Evolutionary conservation across 2,329 filamentous ascomycete genomes (phyloP), one percentile per base, ranked within the genome.

Genomic region (Tympanopsis confertula): DNA sequence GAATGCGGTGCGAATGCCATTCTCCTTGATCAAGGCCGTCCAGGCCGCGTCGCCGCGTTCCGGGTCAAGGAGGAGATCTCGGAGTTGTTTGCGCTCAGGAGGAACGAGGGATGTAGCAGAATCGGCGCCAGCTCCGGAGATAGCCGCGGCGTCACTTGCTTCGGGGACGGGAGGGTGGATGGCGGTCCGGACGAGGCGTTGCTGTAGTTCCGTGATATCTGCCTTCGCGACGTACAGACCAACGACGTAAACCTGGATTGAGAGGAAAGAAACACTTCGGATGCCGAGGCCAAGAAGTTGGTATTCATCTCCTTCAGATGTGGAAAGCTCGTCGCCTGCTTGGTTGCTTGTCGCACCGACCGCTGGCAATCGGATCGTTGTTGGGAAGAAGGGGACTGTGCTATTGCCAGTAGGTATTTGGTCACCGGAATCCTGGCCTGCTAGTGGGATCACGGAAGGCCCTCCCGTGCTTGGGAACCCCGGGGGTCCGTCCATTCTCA

Each of bases 161-260:
- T 33, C 15, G 7, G 7, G 10, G 15, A 10, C 30, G 15, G 30
- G 30, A 10, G 30, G 30, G 30, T 33, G 10, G 10, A 33, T 7
- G 7, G 30, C 30, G 12, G 30, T 33, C 7, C 30, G 30, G 30
- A 81, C 67, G 35, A 82, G 62, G 35, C 67, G 65, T 43, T 68
- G 63, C 54, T 82, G 78, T 28, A 82, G 58, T 5, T 58, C 56
- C n/a, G 66, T 63, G 38, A 82, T 65, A 44, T 78, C 74, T 14
- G 65, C 53, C 1, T 67, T 73, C n/a, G 74, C 71, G 20, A 82
- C 64, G 53, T 82, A 82, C 22, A 82, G 56, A 2, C 78, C 78
- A 0, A 80, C 74, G 4, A 82, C 76, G 55, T 82, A 82, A 44
- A 82, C 78, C 53, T 82, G 73, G 17, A 82, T 75, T 29, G 62